A percentile compares a stretch with the other conserved stretches of the same genome.
These are phyloP conservation scores for Adansonia digitata DNA, from an alignment of 345 rosid genomes.

Conservation along the genomic window DNA sequence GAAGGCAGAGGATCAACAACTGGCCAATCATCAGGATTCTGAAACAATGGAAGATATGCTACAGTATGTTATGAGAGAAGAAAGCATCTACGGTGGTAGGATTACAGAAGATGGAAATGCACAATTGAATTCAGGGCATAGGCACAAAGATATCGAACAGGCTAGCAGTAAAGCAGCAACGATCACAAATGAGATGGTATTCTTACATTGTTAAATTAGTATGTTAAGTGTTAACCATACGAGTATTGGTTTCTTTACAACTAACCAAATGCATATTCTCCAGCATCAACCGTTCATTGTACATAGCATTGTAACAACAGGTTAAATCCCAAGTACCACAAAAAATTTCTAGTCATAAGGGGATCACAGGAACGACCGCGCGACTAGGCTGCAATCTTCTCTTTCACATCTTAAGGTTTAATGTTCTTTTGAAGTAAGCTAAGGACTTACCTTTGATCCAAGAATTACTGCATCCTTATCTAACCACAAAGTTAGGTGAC, in stretches of 20 bases:
- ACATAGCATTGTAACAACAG: not conserved
- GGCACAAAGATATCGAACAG: not conserved
- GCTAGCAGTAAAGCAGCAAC: slow-evolving; percentile 3
- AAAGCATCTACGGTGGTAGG: not conserved
- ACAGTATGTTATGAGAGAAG: slow-evolving; percentile 12
- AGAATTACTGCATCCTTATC: slow-evolving; percentile 88
- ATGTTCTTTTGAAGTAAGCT: not conserved
- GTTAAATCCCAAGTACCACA: not conserved
- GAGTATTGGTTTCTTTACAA: slow-evolving; percentile 4
- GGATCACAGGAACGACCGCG: not conserved
- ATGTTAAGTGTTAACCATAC: not conserved
- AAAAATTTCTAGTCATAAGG: not conserved
- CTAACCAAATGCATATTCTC: not conserved
- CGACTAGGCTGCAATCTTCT: not conserved
- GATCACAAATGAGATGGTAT: slow-evolving; percentile 9
- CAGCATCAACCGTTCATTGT: not conserved
- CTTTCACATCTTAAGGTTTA: not conserved
- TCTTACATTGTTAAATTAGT: slow-evolving; percentile 1
- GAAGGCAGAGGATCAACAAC: slow-evolving; percentile 91
- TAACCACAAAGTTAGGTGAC: slow-evolving; percentile 87
- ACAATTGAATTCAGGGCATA: slow-evolving; percentile 9
- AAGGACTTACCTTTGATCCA: slow-evolving; percentile 66
- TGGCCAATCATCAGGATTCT: slow-evolving; percentile 86
- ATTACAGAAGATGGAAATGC: not conserved
- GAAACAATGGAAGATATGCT: slow-evolving; percentile 20